phyloP scores from a whole-genome alignment of 2,329 filamentous ascomycete species.

The Coleophoma cylindrospora region DNA sequence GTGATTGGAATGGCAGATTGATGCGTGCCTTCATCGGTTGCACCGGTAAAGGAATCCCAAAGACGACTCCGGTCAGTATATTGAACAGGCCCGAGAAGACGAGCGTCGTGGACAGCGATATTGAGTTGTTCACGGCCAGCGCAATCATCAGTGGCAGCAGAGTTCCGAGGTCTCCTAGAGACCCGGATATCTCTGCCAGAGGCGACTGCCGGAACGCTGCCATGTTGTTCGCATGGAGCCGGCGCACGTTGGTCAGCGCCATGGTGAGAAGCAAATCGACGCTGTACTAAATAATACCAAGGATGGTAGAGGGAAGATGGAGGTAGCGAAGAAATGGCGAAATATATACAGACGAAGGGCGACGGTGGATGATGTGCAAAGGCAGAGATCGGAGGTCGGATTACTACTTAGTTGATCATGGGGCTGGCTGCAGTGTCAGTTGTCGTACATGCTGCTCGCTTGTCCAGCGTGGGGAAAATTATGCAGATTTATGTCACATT shows the following conservation, averaged over 20 bases:
- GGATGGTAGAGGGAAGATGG: no score
- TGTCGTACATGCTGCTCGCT: no score
- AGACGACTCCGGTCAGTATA: slow-evolving; percentile 72
- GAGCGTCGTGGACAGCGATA: slow-evolving; percentile 78
- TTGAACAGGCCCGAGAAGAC: slow-evolving; percentile 88
- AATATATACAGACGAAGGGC: no score
- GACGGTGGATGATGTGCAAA: no score
- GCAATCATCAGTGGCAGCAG: slow-evolving; percentile 86
- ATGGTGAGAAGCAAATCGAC: slow-evolving; percentile 4
- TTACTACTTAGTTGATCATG: no score
- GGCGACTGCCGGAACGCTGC: slow-evolving; percentile 49
- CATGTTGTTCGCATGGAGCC: slow-evolving; percentile 41
- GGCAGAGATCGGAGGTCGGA: no score
- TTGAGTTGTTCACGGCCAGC: slow-evolving; percentile 70
- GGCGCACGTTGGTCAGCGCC: slow-evolving; percentile 16
- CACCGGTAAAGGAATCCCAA: slow-evolving; percentile 86
- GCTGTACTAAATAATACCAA: no score
- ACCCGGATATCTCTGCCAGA: slow-evolving; percentile 78
- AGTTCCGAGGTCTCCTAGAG: slow-evolving; percentile 84
- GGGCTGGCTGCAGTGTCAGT: no score
- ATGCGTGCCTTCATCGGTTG: slow-evolving; percentile 69
- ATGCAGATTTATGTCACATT: no score
- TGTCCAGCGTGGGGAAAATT: no score
- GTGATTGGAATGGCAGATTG: neutral
- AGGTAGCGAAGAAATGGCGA: no score